Base-by-base conservation (phyloP, 1,284 basidiomycete species). In the Trametes versicolor region DNA sequence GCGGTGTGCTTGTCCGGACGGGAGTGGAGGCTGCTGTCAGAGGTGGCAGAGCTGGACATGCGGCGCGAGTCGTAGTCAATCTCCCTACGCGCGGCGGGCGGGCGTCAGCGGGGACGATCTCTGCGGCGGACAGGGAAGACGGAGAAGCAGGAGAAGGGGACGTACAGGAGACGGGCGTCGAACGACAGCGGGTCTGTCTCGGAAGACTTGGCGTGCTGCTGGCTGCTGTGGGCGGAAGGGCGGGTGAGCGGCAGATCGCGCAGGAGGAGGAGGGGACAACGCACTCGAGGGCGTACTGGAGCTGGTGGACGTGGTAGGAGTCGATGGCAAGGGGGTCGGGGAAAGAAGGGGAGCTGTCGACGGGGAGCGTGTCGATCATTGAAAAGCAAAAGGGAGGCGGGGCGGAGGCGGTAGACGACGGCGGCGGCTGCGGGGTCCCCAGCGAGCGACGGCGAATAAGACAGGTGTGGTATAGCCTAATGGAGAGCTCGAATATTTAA, bases 301-400 rank as follows among this genome's bases (percentile, higher is more conserved):
- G 82, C 75, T 88, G 86, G 53, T 85, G 83, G 69, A 89, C 82
- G 85, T 85, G 85, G 79, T 87, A 88, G 64, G 81, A 79, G 74
- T 84, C 85, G 74, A 88, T 81, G 74, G 84, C 85, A 73, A 88
- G 81, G 73, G 84, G 67, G 71, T 75, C 73, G 65, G 75, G 69
- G 67, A 70, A 68, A 34, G 73, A 64, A 63, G 76, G 66, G 37
- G 74, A 62, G 48, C 76, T 75, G 71, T 76, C 77, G 65, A 70
- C 65, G 58, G 75, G 70, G 52, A 75, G 65, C 52, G 77, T 76
- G 72, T 76, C 77, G 70, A 73, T 75, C 76, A 76, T 76, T 70
- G 75, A 73, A 67, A 62, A 60, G 57, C 41, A 56, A 56, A 58
- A 25, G 54, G 47, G 39, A 53, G 51, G 41, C 36, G 17, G 50